Base-by-base conservation (phyloP, 2,329 filamentous ascomycete genomes). In the Colletotrichum viniferum region DNA sequence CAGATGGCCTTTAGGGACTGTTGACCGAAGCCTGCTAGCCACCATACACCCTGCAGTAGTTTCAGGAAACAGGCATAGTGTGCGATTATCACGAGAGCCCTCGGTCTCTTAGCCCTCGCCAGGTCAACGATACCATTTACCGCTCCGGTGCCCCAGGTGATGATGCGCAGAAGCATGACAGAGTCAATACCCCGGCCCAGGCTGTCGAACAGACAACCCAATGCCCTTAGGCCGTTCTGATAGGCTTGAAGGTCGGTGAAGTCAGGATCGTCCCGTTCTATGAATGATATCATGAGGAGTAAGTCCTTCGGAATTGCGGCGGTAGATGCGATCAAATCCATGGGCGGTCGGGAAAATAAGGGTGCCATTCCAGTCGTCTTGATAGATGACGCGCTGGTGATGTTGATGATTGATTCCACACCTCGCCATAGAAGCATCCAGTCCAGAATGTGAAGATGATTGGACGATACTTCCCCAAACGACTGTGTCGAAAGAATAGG, bases 61-160 rank as follows among this genome's bases (percentile, higher is more conserved):
- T 89, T 90, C 64, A 86, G 78, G 69, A 91, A 91, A 48, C 84
- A 83, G 7, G 88, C 82, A 76, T 90, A 90, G 77, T 91, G 83
- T 4, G 88, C 89, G 14, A 91, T 69, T 48, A 91, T 88, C 66
- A 91, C 77, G 1, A 91, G 82, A 4, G 88, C 86, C 34, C 87
- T 85, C 1, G 87, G 87, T 3, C 85, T 83, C 58, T 80, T 81
- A 28, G 84, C 77, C 24, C 84, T 83, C 2, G 85, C 85, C 14
- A 89, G 81, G 2, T 86, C 81, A 64, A 89, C 79, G 71, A 90
- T 88, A 7, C 77, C 74, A 1, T 79, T 78, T 9, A 87, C 43
- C 4, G 43, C 3, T 4, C 10, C 43, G n/a, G 43, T 52, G 5
- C 43, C 43, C 43, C 43, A 52, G 5, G 43, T 52, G 43, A 52